Evolutionary conservation across 2,329 filamentous ascomycete genomes (phyloP).

Genomic region (Stachybotrys echinatus): DNA sequence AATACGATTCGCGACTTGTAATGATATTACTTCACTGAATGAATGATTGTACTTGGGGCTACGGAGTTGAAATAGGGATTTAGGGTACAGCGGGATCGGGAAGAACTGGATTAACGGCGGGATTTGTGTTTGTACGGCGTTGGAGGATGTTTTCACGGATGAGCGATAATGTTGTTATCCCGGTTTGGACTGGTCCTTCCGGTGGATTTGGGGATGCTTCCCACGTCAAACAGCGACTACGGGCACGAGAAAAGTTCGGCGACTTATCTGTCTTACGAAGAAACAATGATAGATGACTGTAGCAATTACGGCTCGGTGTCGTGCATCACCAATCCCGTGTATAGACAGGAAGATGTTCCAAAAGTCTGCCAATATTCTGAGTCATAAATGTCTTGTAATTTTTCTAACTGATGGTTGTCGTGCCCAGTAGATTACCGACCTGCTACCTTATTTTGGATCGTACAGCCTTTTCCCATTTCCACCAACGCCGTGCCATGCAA

Average conservation of each 20-base stretch:
- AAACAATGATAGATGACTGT: no score
- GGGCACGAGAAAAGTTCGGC: neutral
- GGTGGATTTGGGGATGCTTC: neutral
- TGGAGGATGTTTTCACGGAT: neutral
- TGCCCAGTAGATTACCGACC: no score
- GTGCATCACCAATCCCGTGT: neutral
- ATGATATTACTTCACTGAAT: conserved; percentile 4
- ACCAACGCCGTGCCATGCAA: conserved; percentile 29
- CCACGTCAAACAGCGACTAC: neutral
- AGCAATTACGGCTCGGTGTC: no score
- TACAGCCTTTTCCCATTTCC: neutral
- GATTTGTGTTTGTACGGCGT: no score
- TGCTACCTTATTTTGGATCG: no score
- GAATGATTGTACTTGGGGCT: neutral
- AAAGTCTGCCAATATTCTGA: no score
- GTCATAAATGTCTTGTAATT: no score
- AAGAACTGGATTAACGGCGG: no score
- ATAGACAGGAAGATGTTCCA: no score
- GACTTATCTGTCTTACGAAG: no score
- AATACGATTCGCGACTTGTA: conserved; percentile 13
- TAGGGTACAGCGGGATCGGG: neutral
- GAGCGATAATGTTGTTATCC: neutral
- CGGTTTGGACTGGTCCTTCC: neutral
- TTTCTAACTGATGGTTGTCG: no score
- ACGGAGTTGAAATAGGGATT: neutral